Base-by-base conservation (phyloP, 148 eudicot genomes). In the Camellia lanceoleosa region DNA sequence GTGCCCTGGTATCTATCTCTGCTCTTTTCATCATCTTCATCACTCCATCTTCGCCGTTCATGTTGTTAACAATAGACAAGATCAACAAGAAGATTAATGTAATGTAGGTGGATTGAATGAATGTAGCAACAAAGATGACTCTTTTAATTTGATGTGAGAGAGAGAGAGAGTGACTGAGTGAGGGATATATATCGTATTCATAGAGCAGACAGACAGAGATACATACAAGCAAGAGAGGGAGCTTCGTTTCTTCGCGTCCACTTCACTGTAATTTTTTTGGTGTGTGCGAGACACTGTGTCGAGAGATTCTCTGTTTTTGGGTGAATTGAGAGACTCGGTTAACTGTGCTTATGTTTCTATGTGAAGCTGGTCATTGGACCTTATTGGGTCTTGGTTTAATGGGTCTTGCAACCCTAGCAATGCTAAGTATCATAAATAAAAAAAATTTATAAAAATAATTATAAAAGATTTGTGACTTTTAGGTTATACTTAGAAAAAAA, bases 181-280 rank as follows among this genome's bases (percentile, higher is more conserved):
- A 58, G 42, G 80, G 73, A 30, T 30, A 30, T 30, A 30, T 30
- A 30, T 30, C 38, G 38, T 30, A 30, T 30, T 30, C 38, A 30
- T 30, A 15, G 44, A 42, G n/a, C n/a, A 51, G 23, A 59, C 19
- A 61, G 43, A 54, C 30, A 23, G 20, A 72, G 38, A 30, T 30
- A 30, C 38, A 42, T 43, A 23, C 46, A 41, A 51, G 42, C 5
- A 71, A 20, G 20, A 41, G 10, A 44, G 41, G 77, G 76, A 82
- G 90, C 87, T 92, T 91, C 91, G 81, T 92, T 90, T 75, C 97
- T 92, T 92, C 78, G 87, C 90, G 90, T 88, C 89, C 88, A 90
- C 97, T 92, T 92, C 94, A 92, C 90, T 87, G 16, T 80, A 79
- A 86, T 87, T 83, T 83, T 74, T 83, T 84, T 84, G 3, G 14